Evolutionary conservation across 345 rosid species (phyloP), one percentile per base, ranked within the genome.

Genomic region (Excoecaria cochinchinensis): DNA sequence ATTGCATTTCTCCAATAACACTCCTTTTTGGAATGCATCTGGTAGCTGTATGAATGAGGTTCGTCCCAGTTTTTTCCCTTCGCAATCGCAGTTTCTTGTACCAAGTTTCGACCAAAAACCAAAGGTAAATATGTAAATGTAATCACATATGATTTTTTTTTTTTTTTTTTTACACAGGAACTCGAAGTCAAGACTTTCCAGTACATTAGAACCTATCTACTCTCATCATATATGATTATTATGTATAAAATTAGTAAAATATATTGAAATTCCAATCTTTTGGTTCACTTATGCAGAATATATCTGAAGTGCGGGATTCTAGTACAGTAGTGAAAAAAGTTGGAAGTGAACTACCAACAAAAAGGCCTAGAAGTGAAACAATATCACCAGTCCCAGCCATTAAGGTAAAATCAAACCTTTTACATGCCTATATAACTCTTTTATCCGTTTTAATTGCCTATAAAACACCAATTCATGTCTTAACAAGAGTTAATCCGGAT

Each of bases 1-100:
- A 68, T 81, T 93, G 79, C 91, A 90, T 38, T 91, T 95, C 81
- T 93, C 99, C 69, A 95, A 95, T 77, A 93, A 95, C 83, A 89
- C 97, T 5, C 89, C 95, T 19, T 93, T 90, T 75, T 95, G 99
- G 99, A 91, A 91, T 65, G 92, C 90, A 2, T 85, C 90, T 31
- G 85, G 88, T 0, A 73, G 79, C 36, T 79, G 85, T 74, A 80
- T 82, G 73, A 84, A 69, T 25, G 96, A 95, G 47, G 79, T 80
- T 72, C 87, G 92, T 19, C 83, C 97, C 0, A 81, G 77, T 79
- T 86, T 87, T 79, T 89, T 88, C 63, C 89, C 93, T 9, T 76
- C 87, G 80, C 97, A 90, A 61, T 69, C 89, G 21, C 91, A 84
- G 72, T 85, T 89, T 78, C 81, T 82, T 3, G 19, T 85, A 10